Percentiles rank a stretch among this genome's conserved stretches.
Conservation (phyloP, 2,329 filamentous ascomycete genomes). For the Endothia cerciana region DNA sequence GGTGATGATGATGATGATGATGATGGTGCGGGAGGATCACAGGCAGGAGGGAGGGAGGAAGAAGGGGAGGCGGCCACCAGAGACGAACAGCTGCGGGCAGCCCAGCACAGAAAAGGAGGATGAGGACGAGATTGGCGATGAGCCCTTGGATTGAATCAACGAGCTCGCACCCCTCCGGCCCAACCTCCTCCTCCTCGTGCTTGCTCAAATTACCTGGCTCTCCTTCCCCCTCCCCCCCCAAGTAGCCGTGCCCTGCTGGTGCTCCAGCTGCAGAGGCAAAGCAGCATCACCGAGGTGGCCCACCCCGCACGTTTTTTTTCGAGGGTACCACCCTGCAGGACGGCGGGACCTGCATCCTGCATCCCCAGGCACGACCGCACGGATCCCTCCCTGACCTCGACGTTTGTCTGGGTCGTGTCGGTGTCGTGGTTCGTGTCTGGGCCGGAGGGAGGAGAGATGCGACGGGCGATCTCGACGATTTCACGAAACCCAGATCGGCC, state of each 20-base stretch:
- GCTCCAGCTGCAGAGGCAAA: neutral
- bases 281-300: neutral
- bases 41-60: neutral
- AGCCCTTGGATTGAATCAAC: neutral
- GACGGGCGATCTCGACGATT: no score
- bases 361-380: neutral
- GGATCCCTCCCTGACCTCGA: neutral
- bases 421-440: no score
- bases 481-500: no score
- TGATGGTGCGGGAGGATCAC: neutral
- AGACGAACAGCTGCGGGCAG: neutral
- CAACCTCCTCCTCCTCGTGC: neutral
- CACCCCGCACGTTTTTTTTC: constrained; percentile 2
- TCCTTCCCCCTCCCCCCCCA: no score
- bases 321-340: constrained; percentile 1
- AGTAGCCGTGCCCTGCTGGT: neutral
- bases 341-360: no score
- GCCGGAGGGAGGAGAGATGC: neutral
- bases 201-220: constrained; percentile 7
- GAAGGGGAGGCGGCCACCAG: neutral
- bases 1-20: neutral
- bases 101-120: neutral
- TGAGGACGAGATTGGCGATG: neutral
- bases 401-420: neutral
- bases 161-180: neutral